These are phyloP conservation scores for Pirum gemmata DNA, from an alignment of 78 protist genomes.

Conservation along the genomic window DNA sequence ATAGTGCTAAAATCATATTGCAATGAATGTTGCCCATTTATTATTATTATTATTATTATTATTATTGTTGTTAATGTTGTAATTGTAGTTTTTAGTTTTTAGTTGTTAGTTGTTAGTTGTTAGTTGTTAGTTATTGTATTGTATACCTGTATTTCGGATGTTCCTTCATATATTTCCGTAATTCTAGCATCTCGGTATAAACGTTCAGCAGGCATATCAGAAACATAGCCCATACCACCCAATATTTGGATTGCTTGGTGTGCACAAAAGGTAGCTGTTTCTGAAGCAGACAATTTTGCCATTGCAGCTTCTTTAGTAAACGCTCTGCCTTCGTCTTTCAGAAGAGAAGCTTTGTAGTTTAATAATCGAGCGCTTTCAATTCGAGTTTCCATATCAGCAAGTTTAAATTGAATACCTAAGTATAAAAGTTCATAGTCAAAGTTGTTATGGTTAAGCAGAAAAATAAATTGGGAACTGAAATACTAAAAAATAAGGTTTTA, in stretches of 20 bases:
- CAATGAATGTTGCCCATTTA: too few species aligned
- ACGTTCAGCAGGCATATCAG: conserved; percentile 81
- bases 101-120: too few species aligned
- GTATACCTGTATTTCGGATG: conserved; percentile 69
- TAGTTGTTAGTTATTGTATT: too few species aligned
- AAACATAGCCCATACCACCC: conserved; percentile 92
- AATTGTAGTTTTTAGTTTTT: too few species aligned
- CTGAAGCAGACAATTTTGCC: conserved; percentile 83
- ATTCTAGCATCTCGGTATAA: conserved; percentile 73
- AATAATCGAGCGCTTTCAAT: conserved; percentile 76
- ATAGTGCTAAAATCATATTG: too few species aligned
- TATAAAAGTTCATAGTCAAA: too few species aligned
- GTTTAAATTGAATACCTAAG: conserved; percentile 74
- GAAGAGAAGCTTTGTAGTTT: conserved; percentile 79
- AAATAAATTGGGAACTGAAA: too few species aligned
- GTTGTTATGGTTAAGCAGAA: too few species aligned
- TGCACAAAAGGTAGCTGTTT: conserved; percentile 46
- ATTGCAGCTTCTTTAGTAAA: conserved; percentile 81
- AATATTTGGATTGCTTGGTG: conserved; percentile 64
- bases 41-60: too few species aligned
- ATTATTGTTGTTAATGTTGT: too few species aligned
- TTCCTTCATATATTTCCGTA: conserved; percentile 79
- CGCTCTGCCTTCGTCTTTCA: conserved; percentile 61
- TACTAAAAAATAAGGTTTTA: too few species aligned
- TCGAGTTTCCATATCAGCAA: conserved; percentile 71